phyloP scores from a whole-genome alignment of 1,139 yeast species.

The Nakaseomyces nivariensis region DNA sequence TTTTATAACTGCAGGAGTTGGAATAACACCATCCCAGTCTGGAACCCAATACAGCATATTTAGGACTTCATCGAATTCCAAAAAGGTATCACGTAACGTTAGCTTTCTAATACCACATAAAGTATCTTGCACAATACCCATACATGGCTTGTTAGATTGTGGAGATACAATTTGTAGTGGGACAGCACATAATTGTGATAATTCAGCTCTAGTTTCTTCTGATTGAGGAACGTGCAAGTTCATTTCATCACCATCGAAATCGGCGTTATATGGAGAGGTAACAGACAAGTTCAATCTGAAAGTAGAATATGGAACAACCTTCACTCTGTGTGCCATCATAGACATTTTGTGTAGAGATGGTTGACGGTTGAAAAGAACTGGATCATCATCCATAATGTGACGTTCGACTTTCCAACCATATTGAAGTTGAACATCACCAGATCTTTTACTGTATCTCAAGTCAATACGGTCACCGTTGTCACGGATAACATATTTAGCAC shows the following conservation, averaged over 20 bases:
- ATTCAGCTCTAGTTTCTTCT: conserved; percentile 94
- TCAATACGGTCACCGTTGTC: conserved; percentile 99
- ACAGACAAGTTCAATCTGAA: conserved; percentile 94
- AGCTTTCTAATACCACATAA: conserved; percentile 93
- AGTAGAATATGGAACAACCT: conserved; percentile 97
- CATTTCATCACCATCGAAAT: conserved; percentile 99
- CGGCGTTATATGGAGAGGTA: conserved; percentile 98
- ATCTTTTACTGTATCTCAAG: conserved; percentile 90
- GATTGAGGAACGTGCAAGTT: conserved; percentile 98
- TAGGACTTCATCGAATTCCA: conserved; percentile 92
- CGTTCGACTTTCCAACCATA: conserved; percentile 99
- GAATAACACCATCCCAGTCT: conserved; percentile 96
- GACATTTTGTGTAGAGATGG: conserved; percentile 99
- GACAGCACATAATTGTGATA: conserved; percentile 90
- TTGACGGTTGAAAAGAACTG: conserved; percentile 96
- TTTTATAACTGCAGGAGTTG: conserved; percentile 89
- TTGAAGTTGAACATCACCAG: conserved; percentile 95
- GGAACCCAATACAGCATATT: conserved; percentile 97
- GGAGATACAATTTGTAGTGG: conserved; percentile 97
- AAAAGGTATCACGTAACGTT: conserved; percentile 81
- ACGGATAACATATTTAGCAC: conserved; percentile 96
- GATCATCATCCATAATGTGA: conserved; percentile 94
- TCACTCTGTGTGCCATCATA: conserved; percentile 99
- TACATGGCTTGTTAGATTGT: conserved; percentile 96
- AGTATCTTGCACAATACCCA: conserved; percentile 99